Evolutionary conservation across 495 filamentous ascomycete genomes (phyloP).

Genomic region (Aspergillus bridgeri): DNA sequence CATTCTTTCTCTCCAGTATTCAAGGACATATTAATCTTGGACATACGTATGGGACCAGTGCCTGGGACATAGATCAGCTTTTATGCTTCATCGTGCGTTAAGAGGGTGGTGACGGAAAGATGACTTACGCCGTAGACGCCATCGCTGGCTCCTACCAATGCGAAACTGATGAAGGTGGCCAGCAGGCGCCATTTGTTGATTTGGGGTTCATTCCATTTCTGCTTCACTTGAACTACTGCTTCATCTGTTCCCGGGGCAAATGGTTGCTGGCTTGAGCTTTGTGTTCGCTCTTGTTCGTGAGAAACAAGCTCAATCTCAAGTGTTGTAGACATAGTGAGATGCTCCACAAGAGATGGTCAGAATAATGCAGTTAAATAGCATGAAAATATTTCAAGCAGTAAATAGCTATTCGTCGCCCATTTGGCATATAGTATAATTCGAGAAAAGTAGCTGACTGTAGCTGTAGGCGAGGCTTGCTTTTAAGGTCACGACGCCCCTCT

Average conservation of each 20-base stretch:
- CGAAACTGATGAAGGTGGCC: slow-evolving; percentile 59
- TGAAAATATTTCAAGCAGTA: background rate
- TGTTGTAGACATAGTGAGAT: background rate
- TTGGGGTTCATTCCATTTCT: slow-evolving; percentile 64
- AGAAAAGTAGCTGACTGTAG: too few species aligned
- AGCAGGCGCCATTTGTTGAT: slow-evolving; percentile 60
- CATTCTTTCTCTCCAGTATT: background rate
- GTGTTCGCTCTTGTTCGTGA: background rate
- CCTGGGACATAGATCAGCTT: slow-evolving; percentile 28
- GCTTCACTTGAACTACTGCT: background rate
- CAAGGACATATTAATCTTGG: slow-evolving; percentile 3
- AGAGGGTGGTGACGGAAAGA: background rate
- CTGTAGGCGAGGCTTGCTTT: too few species aligned
- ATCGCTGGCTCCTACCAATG: slow-evolving; percentile 69
- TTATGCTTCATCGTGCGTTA: too few species aligned
- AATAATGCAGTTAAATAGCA: too few species aligned
- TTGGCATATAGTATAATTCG: background rate
- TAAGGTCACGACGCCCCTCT: background rate
- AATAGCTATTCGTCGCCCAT: background rate
- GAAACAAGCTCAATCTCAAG: background rate
- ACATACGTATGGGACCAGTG: slow-evolving; percentile 52
- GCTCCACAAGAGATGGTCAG: too few species aligned
- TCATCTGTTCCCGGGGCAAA: background rate
- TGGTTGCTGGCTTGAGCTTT: background rate
- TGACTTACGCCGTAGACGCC: slow-evolving; percentile 61